Evolutionary conservation across 176 grass and related monocot species (phyloP), one percentile per base, ranked within the genome.

Genomic region (Echinochloa phyllopogon): DNA sequence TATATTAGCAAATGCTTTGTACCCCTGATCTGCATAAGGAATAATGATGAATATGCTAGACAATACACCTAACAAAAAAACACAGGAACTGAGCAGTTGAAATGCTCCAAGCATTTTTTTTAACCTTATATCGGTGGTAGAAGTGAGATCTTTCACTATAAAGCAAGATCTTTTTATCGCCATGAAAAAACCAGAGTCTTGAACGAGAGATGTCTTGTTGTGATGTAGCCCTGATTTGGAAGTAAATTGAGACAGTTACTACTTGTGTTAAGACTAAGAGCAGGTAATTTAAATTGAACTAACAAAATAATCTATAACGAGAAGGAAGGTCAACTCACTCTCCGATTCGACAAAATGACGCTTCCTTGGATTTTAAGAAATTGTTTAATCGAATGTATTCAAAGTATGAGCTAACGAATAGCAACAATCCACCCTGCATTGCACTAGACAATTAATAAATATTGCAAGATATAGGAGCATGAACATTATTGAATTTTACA

Each of bases 101-200:
- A 77, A 73, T 33, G 37, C 55, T 76, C 6, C 15, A 0, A 63
- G 33, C 62, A 65, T 56, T 18, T 69, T 87, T 58, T 42, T 87
- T 60, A 27, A 98, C 96, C 93, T 94, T 98, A 63, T 95, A 98
- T 94, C 93, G 78, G 70, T 95, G 93, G 77, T 95, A 98, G 87
- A 98, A 98, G 83, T 98, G 96, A 90, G 96, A 90, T 82, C 96
- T 95, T 80, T 95, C 96, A 25, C 93, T 98, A 74, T 98, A 98
- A 84, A 98, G 91, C 87, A 98, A 89, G 65, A 98, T 92, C 81
- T 94, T 98, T 61, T 89, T 90, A 62, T 92, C 88, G 79, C 93
- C 96, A 85, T 98, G 85, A 86, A 89, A 98, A 93, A 98, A 98
- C 96, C 89, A 98, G 77, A 92, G 75, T 27, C 93, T 87, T 77